phyloP scores from a whole-genome alignment of 2,329 filamentous ascomycete species.

The Didymella arachidicola region DNA sequence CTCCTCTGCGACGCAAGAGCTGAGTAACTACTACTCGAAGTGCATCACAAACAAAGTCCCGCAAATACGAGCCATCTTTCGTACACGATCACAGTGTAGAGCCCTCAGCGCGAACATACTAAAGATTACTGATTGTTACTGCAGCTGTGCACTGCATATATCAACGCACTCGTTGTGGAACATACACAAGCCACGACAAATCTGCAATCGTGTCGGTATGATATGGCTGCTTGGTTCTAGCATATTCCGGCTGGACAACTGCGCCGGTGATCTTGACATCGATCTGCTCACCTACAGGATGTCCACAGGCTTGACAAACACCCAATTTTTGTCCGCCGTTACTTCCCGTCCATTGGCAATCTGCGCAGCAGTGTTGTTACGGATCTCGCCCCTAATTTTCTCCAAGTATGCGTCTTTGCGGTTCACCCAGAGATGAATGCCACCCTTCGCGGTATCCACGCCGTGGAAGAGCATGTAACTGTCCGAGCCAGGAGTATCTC shows the following conservation, averaged over 20 bases:
- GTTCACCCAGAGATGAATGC: conserved; percentile 43
- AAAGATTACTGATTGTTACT: background rate
- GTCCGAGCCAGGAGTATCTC: conserved; percentile 43
- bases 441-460: conserved; percentile 39
- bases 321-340: conserved; percentile 44
- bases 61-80: too few relatives aligned
- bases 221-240: background rate
- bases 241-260: background rate
- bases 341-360: conserved; percentile 39
- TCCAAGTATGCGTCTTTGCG: conserved; percentile 32
- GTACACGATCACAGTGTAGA: too few relatives aligned
- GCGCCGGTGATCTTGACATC: background rate
- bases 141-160: background rate
- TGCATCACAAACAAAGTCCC: too few relatives aligned
- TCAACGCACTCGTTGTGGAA: background rate
- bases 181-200: background rate
- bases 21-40: too few relatives aligned
- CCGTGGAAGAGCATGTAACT: conserved; percentile 45
- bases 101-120: background rate
- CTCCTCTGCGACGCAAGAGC: too few relatives aligned
- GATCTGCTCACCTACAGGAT: conserved; percentile 27
- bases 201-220: background rate
- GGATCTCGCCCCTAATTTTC: conserved; percentile 33
- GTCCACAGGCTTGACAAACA: conserved; percentile 39
- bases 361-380: conserved; percentile 34